These are phyloP conservation scores for Astragalus glycyphyllos DNA, from an alignment of 306 rosid genomes.

Conservation along the genomic window DNA sequence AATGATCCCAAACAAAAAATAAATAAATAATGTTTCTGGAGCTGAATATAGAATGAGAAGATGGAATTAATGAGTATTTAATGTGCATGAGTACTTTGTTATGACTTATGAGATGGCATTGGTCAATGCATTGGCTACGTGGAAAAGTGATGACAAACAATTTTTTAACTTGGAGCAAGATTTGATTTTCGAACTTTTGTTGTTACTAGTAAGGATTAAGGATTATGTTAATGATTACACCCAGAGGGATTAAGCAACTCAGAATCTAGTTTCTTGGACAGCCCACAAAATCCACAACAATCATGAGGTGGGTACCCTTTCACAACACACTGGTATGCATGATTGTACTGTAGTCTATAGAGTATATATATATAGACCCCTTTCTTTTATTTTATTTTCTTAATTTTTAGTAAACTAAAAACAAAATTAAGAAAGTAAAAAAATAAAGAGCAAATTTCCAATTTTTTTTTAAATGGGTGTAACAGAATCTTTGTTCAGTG, in stretches of 20 bases:
- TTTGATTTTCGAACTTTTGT: not conserved
- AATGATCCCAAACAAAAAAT: not conserved
- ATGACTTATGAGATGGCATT: slow-evolving; percentile 33
- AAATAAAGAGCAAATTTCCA: not conserved
- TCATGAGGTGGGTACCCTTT: slow-evolving; percentile 55
- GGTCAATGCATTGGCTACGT: slow-evolving; percentile 43
- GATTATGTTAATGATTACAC: slow-evolving; percentile 54
- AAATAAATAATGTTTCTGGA: not conserved
- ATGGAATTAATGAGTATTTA: slow-evolving; percentile 43
- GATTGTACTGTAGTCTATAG: slow-evolving; percentile 45
- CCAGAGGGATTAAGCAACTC: slow-evolving; percentile 49
- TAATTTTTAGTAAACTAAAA: not conserved
- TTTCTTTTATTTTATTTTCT: slow-evolving; percentile 33
- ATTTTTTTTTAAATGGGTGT: slow-evolving; percentile 18
- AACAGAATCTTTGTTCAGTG: slow-evolving; percentile 53
- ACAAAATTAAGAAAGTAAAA: not conserved
- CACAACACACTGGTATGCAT: slow-evolving; percentile 51
- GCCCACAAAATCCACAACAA: slow-evolving; percentile 64
- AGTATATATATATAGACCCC: not conserved
- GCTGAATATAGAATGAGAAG: slow-evolving; percentile 7
- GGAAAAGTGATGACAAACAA: slow-evolving; percentile 20
- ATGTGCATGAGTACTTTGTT: slow-evolving; percentile 51
- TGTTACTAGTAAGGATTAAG: slow-evolving; percentile 45
- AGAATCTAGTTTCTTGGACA: slow-evolving; percentile 59
- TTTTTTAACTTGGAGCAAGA: slow-evolving; percentile 27